phyloP scores from a whole-genome alignment of 163 green algal genomes.

The Picocystis sp. region DNA sequence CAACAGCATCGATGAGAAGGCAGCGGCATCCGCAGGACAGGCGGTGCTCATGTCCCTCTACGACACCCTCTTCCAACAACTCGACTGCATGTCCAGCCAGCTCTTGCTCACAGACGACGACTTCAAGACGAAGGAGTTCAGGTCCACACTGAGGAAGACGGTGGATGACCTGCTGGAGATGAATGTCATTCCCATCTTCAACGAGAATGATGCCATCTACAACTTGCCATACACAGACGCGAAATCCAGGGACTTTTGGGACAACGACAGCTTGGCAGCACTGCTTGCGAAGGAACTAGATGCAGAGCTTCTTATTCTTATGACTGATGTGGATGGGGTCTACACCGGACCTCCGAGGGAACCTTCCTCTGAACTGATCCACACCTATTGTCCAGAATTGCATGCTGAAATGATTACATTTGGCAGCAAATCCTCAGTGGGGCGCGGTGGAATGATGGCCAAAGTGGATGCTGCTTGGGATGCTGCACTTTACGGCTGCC shows the following conservation, averaged over 20 bases:
- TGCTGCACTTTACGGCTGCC: slow-evolving; percentile 22
- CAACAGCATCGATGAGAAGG: slow-evolving; percentile 17
- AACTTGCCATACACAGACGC: slow-evolving; percentile 13
- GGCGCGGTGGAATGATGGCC: slow-evolving; percentile 39
- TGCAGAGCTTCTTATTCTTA: slow-evolving; percentile 36
- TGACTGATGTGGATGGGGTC: slow-evolving; percentile 41
- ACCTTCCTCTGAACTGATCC: slow-evolving; percentile 29
- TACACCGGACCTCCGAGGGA: slow-evolving; percentile 27
- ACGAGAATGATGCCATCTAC: slow-evolving; percentile 45
- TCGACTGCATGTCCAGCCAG: slow-evolving; percentile 30
- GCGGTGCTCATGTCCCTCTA: slow-evolving; percentile 46
- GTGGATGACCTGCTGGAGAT: slow-evolving; percentile 28
- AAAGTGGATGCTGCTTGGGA: slow-evolving; percentile 39
- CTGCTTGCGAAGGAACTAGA: slow-evolving; percentile 33
- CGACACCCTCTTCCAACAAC: slow-evolving; percentile 23
- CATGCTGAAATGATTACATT: slow-evolving; percentile 24
- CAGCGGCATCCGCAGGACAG: slow-evolving; percentile 35
- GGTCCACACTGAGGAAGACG: slow-evolving; percentile 22
- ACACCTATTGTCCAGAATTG: slow-evolving; percentile 30
- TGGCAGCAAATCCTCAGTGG: slow-evolving; percentile 22
- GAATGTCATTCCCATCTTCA: slow-evolving; percentile 40
- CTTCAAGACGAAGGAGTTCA: slow-evolving; percentile 29
- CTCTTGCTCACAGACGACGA: slow-evolving; percentile 35
- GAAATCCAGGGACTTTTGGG: slow-evolving; percentile 23
- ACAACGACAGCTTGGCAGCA: slow-evolving; percentile 41